Evolutionary conservation across 2,329 filamentous ascomycete species (phyloP).

Genomic region (Phialophora chinensis): DNA sequence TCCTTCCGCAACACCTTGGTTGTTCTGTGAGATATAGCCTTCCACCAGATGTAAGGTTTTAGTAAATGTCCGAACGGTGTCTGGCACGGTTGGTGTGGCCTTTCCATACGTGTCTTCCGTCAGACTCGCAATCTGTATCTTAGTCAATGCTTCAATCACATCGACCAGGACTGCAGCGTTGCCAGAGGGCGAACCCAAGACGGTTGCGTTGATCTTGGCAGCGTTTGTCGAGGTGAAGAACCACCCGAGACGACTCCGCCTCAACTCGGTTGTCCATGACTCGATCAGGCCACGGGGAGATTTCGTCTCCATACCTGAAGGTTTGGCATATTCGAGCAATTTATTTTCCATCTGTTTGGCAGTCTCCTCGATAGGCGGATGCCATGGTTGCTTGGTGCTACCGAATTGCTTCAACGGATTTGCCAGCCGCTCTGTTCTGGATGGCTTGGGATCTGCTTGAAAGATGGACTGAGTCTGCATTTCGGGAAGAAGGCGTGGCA

Average conservation of each 20-base stretch:
- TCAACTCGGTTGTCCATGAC: constrained; percentile 24
- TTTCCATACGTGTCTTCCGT: constrained; percentile 82
- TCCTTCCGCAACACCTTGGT: constrained; percentile 49
- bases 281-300: constrained; percentile 19
- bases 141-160: constrained; percentile 71
- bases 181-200: constrained; percentile 76
- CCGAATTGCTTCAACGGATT: constrained; percentile 33
- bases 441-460: constrained; percentile 21
- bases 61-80: constrained; percentile 76
- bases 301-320: constrained; percentile 14
- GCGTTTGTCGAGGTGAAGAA: constrained; percentile 74
- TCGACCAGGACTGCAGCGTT: constrained; percentile 72
- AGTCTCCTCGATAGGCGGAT: constrained; percentile 48
- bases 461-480: constrained; percentile 45
- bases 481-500: constrained; percentile 58
- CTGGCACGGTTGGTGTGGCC: constrained; percentile 80
- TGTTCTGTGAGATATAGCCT: constrained; percentile 66
- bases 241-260: constrained; percentile 58
- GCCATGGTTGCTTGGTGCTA: constrained; percentile 46
- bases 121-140: constrained; percentile 74
- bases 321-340: constrained; percentile 37
- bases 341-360: constrained; percentile 40
- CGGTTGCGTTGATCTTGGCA: constrained; percentile 67
- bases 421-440: constrained; percentile 16
- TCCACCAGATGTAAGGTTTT: constrained; percentile 72